A percentile compares a stretch with the other conserved stretches of the same genome.
phyloP scores from a whole-genome alignment of 345 rosid genomes.

The Gossypium thurberi region DNA sequence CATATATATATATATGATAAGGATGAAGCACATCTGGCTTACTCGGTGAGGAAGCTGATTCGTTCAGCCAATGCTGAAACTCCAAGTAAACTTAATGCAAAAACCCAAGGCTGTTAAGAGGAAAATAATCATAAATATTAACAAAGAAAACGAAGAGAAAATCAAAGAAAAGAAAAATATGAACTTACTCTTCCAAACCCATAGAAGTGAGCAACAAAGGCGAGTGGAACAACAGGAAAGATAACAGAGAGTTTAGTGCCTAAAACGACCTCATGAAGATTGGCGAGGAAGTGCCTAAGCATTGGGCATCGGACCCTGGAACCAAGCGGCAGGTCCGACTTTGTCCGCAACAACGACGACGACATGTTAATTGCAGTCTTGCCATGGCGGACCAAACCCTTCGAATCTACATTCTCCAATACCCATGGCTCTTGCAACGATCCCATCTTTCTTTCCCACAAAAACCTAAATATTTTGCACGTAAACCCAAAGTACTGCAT shows the following conservation, averaged over 20 bases:
- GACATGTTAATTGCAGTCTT: slow-evolving; percentile 84
- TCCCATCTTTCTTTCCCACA: slow-evolving; percentile 19
- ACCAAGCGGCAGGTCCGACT: slow-evolving; percentile 58
- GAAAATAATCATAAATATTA: neutral
- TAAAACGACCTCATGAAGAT: slow-evolving; percentile 76
- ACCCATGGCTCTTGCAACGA: slow-evolving; percentile 36
- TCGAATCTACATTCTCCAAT: slow-evolving; percentile 50
- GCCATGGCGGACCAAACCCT: slow-evolving; percentile 52
- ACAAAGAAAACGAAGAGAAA: neutral
- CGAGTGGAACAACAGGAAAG: slow-evolving; percentile 74
- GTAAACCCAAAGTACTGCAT: no score
- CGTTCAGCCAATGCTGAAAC: slow-evolving; percentile 85
- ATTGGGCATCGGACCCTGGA: slow-evolving; percentile 43
- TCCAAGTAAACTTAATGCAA: slow-evolving; percentile 79
- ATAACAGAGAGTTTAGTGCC: slow-evolving; percentile 80
- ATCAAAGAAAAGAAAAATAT: neutral
- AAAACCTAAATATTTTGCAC: neutral
- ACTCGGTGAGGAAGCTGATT: slow-evolving; percentile 93
- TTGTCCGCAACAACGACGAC: slow-evolving; percentile 68
- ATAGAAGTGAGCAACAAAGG: slow-evolving; percentile 46
- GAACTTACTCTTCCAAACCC: slow-evolving; percentile 55
- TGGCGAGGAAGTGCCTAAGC: slow-evolving; percentile 43
- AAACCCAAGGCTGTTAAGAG: slow-evolving; percentile 66
- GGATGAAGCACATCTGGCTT: slow-evolving; percentile 18
- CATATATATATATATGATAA: neutral